Evolutionary conservation across 768 basidiomycete species (phyloP), one percentile per base, ranked within the genome.

Genomic region (Leccinellum rugosiceps): DNA sequence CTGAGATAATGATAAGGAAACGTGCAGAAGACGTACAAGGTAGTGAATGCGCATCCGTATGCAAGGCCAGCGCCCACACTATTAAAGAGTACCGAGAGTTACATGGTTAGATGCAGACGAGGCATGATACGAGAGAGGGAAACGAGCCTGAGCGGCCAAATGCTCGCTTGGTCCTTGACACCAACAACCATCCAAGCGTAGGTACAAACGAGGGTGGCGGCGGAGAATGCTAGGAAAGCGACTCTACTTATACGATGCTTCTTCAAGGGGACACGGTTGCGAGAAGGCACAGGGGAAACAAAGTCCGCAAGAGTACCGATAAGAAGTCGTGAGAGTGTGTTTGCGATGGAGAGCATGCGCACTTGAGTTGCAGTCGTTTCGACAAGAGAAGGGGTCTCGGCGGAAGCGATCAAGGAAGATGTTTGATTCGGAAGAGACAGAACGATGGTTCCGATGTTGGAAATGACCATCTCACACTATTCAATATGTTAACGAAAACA

Each of bases 381-480:
- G 71, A 17, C 73, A 3, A 58, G 61, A 15, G 72, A 66, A 19
- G 70, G 57, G 25, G 59, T 58, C 44, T 60, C 58, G 25, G 49
- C 21, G 51, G 54, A 34, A 38, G 61, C 3, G 30, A 34, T 28
- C 32, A 60, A 53, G 19, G 53, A 35, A 7, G 66, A 45, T 23
- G 38, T 28, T 19, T 69, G 52, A 15, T 72, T 65, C 9, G 84
- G 82, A 34, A 91, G 78, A 14, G 90, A 85, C 4, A 86, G 72
- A 14, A 87, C 80, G 51, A 92, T 87, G 1, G 87, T 84, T 35
- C 89, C 90, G 48, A 93, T 85, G 64, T 91, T 93, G 19, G 89
- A 86, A 19, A 92, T 84, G 21, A 93, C 78, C 89, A 90, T 92
- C 69, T 92, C 90, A 47, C 80, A 82, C 87, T 90, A 53, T 6